Conservation (phyloP, 225 moss, liverwort and hornwort species). For the Straminergon stramineum region DNA sequence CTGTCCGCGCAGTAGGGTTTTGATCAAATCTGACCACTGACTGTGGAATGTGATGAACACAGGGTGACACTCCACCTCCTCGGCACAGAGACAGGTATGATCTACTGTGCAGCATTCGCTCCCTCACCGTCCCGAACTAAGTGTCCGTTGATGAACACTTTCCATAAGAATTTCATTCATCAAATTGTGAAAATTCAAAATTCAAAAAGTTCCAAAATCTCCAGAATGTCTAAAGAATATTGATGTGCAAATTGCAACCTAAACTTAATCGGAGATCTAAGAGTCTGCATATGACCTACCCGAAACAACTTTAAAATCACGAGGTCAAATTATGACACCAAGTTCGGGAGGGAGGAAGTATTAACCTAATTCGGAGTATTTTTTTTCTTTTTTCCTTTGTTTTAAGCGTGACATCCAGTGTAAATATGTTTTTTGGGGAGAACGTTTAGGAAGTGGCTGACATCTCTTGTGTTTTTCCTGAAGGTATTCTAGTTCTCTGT, state of each 20-base stretch:
- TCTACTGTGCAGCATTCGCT: neutral
- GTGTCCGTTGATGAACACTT: no score
- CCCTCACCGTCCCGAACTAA: neutral
- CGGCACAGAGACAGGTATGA: slow-evolving; percentile 40
- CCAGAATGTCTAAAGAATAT: neutral
- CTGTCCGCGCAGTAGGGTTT: neutral
- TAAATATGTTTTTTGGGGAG: neutral
- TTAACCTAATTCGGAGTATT: neutral
- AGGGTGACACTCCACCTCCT: slow-evolving; percentile 52
- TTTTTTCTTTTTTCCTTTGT: no score
- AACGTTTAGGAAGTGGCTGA: neutral
- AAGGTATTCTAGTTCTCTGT: slow-evolving; percentile 85
- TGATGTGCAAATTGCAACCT: neutral
- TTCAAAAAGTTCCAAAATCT: neutral
- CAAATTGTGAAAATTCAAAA: no score
- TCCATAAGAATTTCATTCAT: neutral
- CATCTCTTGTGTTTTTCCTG: neutral
- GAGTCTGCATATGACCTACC: neutral
- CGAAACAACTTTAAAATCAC: neutral
- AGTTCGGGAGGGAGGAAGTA: no score
- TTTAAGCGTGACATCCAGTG: neutral
- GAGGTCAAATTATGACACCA: neutral
- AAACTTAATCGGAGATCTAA: neutral
- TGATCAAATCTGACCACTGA: neutral
- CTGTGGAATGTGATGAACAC: neutral